Conservation (phyloP, 257 asterid genomes). For the Agastache rugosa region DNA sequence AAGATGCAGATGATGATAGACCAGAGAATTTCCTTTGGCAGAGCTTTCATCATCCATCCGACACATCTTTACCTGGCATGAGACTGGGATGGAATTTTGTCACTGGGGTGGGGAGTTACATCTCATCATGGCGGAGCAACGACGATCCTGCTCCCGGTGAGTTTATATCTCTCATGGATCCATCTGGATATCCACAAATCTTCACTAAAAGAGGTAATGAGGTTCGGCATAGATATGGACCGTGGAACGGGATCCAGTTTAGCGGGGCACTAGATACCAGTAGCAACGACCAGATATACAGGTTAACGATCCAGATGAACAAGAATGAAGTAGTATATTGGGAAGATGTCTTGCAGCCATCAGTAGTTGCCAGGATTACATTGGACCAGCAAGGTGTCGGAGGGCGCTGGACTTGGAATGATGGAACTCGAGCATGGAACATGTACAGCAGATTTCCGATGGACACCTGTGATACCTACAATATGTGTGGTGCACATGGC, state of each 20-base stretch:
- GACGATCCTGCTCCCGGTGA: constrained; percentile 22
- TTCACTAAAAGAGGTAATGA: fast-evolving
- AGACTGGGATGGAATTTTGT: constrained; percentile 14
- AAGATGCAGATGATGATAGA: neutral
- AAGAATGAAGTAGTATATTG: neutral
- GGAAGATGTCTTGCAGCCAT: neutral
- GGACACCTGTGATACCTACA: neutral
- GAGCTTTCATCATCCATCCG: constrained; percentile 14
- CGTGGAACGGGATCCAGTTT: constrained; percentile 28
- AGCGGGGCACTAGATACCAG: neutral
- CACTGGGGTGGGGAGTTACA: neutral
- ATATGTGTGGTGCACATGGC: neutral
- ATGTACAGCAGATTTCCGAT: neutral
- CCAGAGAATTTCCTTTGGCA: constrained; percentile 12
- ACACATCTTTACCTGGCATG: constrained; percentile 19
- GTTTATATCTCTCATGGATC: neutral
- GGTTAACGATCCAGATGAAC: neutral
- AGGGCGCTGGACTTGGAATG: neutral
- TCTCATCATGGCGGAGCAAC: constrained; percentile 1
- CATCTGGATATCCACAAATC: constrained; percentile 1
- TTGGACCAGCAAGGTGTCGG: neutral
- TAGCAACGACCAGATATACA: neutral
- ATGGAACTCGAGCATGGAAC: neutral
- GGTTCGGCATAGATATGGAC: neutral
- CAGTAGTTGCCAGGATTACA: neutral